Conservation (phyloP, 495 filamentous ascomycete genomes). For the Apodospora peruviana region DNA sequence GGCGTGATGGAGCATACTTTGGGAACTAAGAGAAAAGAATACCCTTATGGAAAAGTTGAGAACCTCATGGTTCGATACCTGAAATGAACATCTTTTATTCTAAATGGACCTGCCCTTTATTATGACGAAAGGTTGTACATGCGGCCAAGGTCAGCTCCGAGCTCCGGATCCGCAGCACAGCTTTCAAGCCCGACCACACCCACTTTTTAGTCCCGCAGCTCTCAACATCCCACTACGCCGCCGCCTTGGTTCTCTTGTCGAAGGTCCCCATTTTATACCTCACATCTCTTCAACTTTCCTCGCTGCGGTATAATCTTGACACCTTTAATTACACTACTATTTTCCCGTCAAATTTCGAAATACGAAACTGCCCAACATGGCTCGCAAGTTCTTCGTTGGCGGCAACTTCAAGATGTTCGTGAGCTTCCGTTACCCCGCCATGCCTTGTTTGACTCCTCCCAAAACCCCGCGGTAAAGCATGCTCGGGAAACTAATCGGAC, state of each 20-base stretch:
- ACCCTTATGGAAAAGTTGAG: too few relatives aligned
- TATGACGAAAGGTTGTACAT: too few relatives aligned
- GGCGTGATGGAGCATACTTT: too few relatives aligned
- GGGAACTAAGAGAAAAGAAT: too few relatives aligned
- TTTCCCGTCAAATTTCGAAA: neutral
- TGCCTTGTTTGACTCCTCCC: neutral
- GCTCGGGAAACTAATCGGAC: conserved; percentile 15
- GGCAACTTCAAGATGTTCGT: conserved; percentile 97
- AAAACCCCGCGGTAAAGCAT: conserved; percentile 18
- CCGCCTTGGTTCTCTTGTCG: neutral
- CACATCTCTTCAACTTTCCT: neutral
- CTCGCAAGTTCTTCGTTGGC: conserved; percentile 98
- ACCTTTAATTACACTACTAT: neutral
- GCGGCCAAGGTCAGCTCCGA: too few relatives aligned
- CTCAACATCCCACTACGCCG: conserved; percentile 1
- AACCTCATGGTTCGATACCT: too few relatives aligned
- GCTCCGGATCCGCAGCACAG: neutral
- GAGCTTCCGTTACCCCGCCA: conserved; percentile 31
- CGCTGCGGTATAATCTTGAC: neutral
- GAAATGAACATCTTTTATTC: too few relatives aligned
- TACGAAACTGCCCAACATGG: conserved; percentile 52
- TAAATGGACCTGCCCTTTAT: too few relatives aligned
- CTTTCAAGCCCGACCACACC: neutral
- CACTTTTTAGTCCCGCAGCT: conserved; percentile 13
- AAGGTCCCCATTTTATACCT: conserved; percentile 1